phyloP scores from a whole-genome alignment of 192 early-diverging fungal species.

The Rhizophlyctis rosea region DNA sequence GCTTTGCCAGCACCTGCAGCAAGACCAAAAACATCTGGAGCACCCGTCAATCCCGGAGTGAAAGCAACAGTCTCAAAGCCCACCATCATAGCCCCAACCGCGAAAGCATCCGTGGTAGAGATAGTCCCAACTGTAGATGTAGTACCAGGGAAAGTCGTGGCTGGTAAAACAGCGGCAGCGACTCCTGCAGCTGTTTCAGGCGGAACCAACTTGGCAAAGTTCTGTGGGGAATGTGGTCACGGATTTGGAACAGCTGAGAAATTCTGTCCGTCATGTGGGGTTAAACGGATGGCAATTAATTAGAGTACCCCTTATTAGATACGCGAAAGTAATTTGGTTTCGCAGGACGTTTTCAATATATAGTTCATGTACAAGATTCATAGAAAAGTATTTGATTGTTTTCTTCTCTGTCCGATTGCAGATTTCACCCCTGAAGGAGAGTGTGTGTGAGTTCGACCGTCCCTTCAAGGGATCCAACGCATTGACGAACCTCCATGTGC shows the following conservation, averaged over 20 bases:
- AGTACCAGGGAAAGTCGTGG: background rate
- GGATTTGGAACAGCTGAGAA: conserved; percentile 10
- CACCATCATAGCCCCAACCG: too few species aligned
- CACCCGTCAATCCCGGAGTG: background rate
- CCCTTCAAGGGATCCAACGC: background rate
- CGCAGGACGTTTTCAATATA: too few species aligned
- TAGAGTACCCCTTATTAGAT: too few species aligned
- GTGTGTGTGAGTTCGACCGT: background rate
- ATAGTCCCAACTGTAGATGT: background rate
- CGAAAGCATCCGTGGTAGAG: background rate
- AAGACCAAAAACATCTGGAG: background rate
- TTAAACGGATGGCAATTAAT: conserved; percentile 3
- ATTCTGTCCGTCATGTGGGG: conserved; percentile 25
- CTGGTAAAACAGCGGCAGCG: background rate
- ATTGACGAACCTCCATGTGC: conserved; percentile 14
- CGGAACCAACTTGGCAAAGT: conserved; percentile 9
- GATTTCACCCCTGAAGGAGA: conserved; percentile 20
- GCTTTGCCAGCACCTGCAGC: conserved; percentile 1
- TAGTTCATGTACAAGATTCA: too few species aligned
- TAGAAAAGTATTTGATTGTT: conserved; percentile 1
- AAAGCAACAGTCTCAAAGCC: too few species aligned
- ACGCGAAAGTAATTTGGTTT: too few species aligned
- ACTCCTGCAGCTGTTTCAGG: conserved; percentile 6
- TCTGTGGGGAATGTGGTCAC: conserved; percentile 22
- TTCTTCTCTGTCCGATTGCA: conserved; percentile 22